These are phyloP conservation scores for Podospora pseudoanserina DNA, from an alignment of 495 filamentous ascomycete species.

Conservation along the genomic window DNA sequence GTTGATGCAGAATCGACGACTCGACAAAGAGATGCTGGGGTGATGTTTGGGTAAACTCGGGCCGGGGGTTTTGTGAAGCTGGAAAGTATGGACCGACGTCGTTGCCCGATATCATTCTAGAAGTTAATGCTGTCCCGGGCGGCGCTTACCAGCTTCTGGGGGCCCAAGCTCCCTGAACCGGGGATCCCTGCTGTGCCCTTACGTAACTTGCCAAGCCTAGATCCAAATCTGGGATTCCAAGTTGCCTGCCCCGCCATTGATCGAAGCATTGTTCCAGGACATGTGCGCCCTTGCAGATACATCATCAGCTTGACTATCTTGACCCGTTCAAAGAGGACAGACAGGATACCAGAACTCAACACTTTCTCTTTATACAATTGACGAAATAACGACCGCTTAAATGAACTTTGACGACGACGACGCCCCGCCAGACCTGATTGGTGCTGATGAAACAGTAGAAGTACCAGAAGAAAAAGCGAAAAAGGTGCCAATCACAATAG, in stretches of 20 bases:
- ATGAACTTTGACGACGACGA: constrained; percentile 66
- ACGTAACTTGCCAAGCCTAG: constrained; percentile 6
- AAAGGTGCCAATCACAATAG: constrained; percentile 90
- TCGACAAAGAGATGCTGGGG: no score
- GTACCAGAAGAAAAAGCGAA: constrained; percentile 46
- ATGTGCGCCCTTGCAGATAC: background rate
- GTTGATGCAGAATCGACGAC: no score
- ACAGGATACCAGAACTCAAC: background rate
- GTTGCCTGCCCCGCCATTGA: background rate
- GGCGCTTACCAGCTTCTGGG: background rate
- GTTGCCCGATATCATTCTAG: background rate
- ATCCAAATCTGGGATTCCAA: background rate
- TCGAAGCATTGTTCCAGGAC: background rate
- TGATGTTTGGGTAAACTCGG: background rate
- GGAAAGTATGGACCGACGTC: background rate
- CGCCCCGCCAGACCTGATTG: constrained; percentile 68
- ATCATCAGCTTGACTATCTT: background rate
- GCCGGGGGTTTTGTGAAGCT: background rate
- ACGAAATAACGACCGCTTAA: constrained; percentile 6
- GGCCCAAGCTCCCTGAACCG: background rate
- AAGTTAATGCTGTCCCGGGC: background rate
- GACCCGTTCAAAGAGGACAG: background rate
- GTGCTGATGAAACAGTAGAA: constrained; percentile 39
- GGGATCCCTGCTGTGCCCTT: background rate
- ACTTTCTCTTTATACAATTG: background rate